Evolutionary conservation across 768 basidiomycete genomes (phyloP).

Genomic region (Ramaria rubella): DNA sequence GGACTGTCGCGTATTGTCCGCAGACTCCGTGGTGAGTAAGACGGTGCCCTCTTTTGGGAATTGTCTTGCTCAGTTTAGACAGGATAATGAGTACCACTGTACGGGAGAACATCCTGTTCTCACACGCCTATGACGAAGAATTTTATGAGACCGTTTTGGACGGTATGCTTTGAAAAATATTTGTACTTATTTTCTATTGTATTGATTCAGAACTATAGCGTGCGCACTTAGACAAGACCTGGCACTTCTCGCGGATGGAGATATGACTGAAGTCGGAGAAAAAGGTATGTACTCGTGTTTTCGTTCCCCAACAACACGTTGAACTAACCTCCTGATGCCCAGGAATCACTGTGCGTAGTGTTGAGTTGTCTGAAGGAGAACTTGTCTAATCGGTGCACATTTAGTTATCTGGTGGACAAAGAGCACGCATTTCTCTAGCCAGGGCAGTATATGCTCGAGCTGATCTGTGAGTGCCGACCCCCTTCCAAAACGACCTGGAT

Average conservation of each 20-base stretch:
- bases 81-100: conserved; percentile 85
- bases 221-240: conserved; percentile 84
- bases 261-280: conserved; percentile 80
- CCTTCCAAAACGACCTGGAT: background rate
- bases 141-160: conserved; percentile 82
- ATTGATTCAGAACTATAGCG: conserved; percentile 37
- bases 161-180: conserved; percentile 34
- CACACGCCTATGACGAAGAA: conserved; percentile 76
- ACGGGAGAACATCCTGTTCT: conserved; percentile 88
- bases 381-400: conserved; percentile 14
- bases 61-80: background rate
- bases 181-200: background rate
- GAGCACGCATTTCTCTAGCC: conserved; percentile 77
- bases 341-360: conserved; percentile 50
- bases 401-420: conserved; percentile 77
- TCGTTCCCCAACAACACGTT: background rate
- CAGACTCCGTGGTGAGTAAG: conserved; percentile 76
- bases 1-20: conserved; percentile 74
- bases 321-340: conserved; percentile 3
- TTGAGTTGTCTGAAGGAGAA: conserved; percentile 1
- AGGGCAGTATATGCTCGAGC: conserved; percentile 88
- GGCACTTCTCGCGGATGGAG: conserved; percentile 70
- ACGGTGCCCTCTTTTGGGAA: background rate
- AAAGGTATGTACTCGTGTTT: conserved; percentile 44
- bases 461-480: conserved; percentile 52